phyloP scores from a whole-genome alignment of 208 protist species.

The Acanthamoeba triangularis region DNA sequence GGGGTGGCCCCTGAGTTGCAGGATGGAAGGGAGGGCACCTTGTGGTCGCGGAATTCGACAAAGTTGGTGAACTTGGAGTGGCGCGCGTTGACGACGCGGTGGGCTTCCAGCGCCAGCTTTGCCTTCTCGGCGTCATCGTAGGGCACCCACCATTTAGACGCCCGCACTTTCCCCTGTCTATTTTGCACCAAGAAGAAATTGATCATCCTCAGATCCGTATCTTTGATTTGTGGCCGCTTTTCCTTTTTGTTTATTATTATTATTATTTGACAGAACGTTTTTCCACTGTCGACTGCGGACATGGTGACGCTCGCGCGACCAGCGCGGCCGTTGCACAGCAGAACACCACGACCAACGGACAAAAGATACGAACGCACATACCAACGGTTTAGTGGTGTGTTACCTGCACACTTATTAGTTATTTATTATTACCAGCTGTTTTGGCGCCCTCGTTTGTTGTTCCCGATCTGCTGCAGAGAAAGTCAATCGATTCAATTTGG shows the following conservation, averaged over 20 bases:
- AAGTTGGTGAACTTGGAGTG: slow-evolving; percentile 95
- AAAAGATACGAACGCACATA: neutral
- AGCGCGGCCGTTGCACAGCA: neutral
- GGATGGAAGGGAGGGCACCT: slow-evolving; percentile 94
- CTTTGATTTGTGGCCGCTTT: too few species aligned
- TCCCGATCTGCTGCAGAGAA: neutral
- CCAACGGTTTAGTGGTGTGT: neutral
- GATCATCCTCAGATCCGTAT: slow-evolving; percentile 95
- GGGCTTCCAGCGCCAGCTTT: slow-evolving; percentile 97
- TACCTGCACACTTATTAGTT: neutral
- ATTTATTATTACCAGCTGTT: too few species aligned
- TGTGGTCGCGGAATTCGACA: slow-evolving; percentile 96
- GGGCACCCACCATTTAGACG: slow-evolving; percentile 98
- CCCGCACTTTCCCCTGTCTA: slow-evolving; percentile 98
- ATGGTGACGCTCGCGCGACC: neutral
- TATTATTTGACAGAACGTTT: too few species aligned
- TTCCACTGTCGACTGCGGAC: neutral
- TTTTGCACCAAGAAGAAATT: slow-evolving; percentile 99
- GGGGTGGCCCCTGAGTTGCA: too few species aligned
- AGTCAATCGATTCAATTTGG: neutral
- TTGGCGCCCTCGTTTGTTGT: too few species aligned
- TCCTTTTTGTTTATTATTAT: neutral
- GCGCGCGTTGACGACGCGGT: slow-evolving; percentile 96
- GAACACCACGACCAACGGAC: neutral
- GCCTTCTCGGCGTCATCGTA: slow-evolving; percentile 96